Percentiles rank a stretch among this genome's conserved stretches.
Conservation (phyloP, 352 stramenopile genomes). For the Phytophthora cryptogea region DNA sequence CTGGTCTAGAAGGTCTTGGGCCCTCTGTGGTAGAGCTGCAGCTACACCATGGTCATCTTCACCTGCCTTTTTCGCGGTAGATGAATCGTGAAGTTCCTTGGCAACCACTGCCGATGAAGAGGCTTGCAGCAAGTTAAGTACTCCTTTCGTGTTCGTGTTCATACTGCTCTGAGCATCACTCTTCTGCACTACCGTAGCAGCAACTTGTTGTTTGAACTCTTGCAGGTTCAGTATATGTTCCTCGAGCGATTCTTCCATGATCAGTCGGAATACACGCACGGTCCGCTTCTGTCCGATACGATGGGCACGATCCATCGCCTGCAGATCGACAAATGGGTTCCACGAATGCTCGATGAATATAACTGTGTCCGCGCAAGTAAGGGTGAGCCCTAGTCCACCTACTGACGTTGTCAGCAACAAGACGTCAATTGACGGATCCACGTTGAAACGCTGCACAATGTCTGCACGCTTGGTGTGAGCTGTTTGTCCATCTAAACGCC, state of each 20-base stretch:
- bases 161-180: conserved; percentile 60
- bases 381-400: conserved; percentile 95
- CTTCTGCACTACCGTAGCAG: conserved; percentile 60
- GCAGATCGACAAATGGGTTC: conserved; percentile 97
- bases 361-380: conserved; percentile 96
- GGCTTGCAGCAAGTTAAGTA: conserved; percentile 61
- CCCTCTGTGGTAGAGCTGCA: conserved; percentile 27
- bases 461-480: conserved; percentile 62
- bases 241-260: conserved; percentile 75
- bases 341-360: conserved; percentile 98
- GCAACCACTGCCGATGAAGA: conserved; percentile 51
- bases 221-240: conserved; percentile 85
- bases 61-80: conserved; percentile 2
- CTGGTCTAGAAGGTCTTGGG: conserved; percentile 59
- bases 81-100: conserved; percentile 31
- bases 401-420: conserved; percentile 96
- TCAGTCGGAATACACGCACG: conserved; percentile 80
- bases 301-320: conserved; percentile 90
- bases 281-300: conserved; percentile 74
- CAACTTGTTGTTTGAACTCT: conserved; percentile 77
- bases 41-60: conserved; percentile 11
- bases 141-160: conserved; percentile 65
- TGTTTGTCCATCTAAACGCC: conserved; percentile 93
- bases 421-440: conserved; percentile 91
- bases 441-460: conserved; percentile 93